Evolutionary conservation across 306 rosid genomes (phyloP).

Genomic region (Fagus crenata): DNA sequence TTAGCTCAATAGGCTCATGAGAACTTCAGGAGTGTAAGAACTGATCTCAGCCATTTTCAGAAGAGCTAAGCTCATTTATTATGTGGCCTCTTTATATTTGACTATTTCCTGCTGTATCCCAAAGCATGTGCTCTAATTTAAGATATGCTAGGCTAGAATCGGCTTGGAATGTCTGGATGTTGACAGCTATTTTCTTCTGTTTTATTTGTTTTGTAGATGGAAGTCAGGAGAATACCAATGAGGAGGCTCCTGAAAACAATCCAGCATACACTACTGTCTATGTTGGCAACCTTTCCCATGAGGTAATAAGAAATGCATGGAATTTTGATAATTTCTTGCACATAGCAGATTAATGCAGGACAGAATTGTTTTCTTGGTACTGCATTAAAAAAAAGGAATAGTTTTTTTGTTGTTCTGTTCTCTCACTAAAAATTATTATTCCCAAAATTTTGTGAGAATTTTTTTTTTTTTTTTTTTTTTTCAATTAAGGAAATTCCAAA

Average conservation of each 20-base stretch:
- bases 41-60: background rate
- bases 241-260: slow-evolving; percentile 62
- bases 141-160: slow-evolving; percentile 7
- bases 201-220: slow-evolving; percentile 45
- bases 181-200: slow-evolving; percentile 16
- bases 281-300: slow-evolving; percentile 68
- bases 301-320: slow-evolving; percentile 40
- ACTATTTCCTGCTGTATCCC: background rate
- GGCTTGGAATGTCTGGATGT: slow-evolving; percentile 21
- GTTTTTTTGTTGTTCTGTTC: slow-evolving; percentile 5
- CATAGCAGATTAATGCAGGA: background rate
- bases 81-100: background rate
- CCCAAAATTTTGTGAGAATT: too few relatives aligned
- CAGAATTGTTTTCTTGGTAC: background rate
- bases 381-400: too few relatives aligned
- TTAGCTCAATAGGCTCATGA: background rate
- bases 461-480: background rate
- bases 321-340: slow-evolving; percentile 23
- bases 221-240: slow-evolving; percentile 49
- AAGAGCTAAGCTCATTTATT: background rate
- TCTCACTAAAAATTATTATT: too few relatives aligned
- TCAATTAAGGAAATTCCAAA: background rate
- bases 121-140: background rate
- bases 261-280: slow-evolving; percentile 58
- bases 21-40: background rate